These are phyloP conservation scores for Neofusicoccum ribis DNA, from an alignment of 2,329 filamentous ascomycete species.

Conservation along the genomic window DNA sequence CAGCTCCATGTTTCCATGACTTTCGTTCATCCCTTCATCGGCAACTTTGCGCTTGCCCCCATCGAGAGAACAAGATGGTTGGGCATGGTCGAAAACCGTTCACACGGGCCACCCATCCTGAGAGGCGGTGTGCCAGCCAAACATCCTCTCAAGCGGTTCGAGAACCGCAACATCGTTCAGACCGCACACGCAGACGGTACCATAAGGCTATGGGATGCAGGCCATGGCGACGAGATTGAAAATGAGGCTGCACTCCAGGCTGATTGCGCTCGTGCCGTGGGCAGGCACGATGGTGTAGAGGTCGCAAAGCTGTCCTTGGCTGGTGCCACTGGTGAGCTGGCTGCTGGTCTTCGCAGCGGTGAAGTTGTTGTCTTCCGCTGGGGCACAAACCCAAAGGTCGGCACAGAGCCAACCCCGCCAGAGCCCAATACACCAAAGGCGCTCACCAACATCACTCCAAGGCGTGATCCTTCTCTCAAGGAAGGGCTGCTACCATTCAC, in stretches of 20 bases:
- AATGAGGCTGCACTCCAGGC: constrained; percentile 80
- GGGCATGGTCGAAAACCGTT: constrained; percentile 81
- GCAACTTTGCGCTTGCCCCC: constrained; percentile 67
- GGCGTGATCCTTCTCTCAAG: constrained; percentile 71
- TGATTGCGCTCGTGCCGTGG: constrained; percentile 79
- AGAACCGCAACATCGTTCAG: constrained; percentile 80
- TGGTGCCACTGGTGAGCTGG: constrained; percentile 79
- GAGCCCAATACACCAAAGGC: constrained; percentile 49
- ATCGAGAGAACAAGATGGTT: constrained; percentile 83
- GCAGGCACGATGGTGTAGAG: constrained; percentile 73
- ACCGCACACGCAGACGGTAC: constrained; percentile 89
- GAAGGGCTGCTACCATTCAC: constrained; percentile 80
- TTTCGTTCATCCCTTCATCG: constrained; percentile 88
- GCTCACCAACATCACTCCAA: constrained; percentile 71
- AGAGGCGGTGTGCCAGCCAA: constrained; percentile 75
- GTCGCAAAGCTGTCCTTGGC: constrained; percentile 80
- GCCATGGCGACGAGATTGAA: constrained; percentile 90
- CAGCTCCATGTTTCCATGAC: constrained; percentile 85
- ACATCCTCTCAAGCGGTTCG: constrained; percentile 72
- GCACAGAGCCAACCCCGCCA: constrained; percentile 59
- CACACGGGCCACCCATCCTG: constrained; percentile 74
- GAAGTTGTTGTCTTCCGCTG: constrained; percentile 86
- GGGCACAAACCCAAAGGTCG: constrained; percentile 75
- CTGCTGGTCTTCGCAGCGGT: constrained; percentile 76
- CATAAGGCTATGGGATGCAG: constrained; percentile 88